These are phyloP conservation scores for Agapanthus africanus DNA, from an alignment of 106 monocot species.

Conservation along the genomic window DNA sequence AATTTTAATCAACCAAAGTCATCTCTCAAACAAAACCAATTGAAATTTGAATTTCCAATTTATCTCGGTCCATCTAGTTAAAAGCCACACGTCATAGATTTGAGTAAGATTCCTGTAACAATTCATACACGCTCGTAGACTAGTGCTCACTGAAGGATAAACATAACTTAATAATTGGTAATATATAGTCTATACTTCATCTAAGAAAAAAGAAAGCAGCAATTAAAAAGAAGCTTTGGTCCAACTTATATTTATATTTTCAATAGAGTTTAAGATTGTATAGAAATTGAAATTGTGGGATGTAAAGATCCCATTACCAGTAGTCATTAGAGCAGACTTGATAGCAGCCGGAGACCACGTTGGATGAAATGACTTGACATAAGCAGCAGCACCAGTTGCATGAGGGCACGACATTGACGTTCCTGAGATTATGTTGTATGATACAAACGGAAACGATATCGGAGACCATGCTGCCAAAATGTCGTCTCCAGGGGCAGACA, in stretches of 20 bases:
- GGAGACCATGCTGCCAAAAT: constrained; percentile 12
- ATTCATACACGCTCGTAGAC: no score
- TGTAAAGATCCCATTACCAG: constrained; percentile 11
- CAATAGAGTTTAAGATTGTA: neutral
- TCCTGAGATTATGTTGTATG: constrained; percentile 26
- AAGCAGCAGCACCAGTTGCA: constrained; percentile 14
- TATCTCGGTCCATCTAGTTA: no score
- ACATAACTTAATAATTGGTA: neutral
- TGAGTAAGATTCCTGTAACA: no score
- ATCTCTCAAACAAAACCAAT: no score
- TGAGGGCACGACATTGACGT: constrained; percentile 38
- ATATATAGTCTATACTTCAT: neutral
- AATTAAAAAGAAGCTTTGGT: neutral
- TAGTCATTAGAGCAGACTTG: constrained; percentile 35
- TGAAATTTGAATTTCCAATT: no score
- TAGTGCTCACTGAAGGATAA: neutral
- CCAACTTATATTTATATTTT: neutral
- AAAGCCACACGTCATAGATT: no score
- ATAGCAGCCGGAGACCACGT: constrained; percentile 23
- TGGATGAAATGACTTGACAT: constrained; percentile 27
- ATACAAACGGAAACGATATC: neutral
- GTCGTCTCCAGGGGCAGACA: constrained; percentile 5
- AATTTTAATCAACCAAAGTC: neutral
- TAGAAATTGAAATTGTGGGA: neutral
- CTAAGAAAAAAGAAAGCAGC: neutral